Evolutionary conservation across 1,284 basidiomycete genomes (phyloP), one percentile per base, ranked within the genome.

Genomic region (Sanguinoderma infundibulare): DNA sequence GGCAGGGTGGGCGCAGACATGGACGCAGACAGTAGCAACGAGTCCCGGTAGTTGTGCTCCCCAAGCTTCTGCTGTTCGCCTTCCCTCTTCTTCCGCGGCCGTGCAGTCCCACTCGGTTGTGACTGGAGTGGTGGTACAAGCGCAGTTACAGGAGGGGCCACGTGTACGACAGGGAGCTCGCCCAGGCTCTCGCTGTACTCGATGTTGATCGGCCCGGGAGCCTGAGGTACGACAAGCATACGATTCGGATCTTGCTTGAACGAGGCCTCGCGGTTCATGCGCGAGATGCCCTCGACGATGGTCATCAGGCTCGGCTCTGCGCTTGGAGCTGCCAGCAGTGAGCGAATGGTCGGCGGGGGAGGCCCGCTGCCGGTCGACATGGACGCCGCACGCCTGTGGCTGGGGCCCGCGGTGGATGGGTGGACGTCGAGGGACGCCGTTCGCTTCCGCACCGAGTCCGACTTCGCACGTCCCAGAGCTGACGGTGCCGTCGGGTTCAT

Each of bases 271-370:
- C 69, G 65, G 64, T 83, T 82, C 55, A 73, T 73, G 46, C 77
- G 77, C 10, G 86, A 72, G 36, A 89, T 83, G 61, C 79, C 83
- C 66, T 89, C 87, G 5, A 90, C 84, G 64, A 90, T 85, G 66
- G 83, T 86, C 87, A 91, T 86, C 69, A 91, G 73, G 49, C 83
- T 89, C 49, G 74, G 49, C 64, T 77, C 70, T 30, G 69, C 70
- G 35, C 60, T 66, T 9, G 68, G 61, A 3, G 64, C 46, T 3
- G 55, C 61, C 1, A 44, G 28, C 8, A 14, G 36, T 8, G 51
- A 26, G 1, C 24, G 14, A 2, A 10, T 12, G 2, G 51, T 20
- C 2, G 62, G 42, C 30, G 59, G 59, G 1, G 62, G 26, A 0
- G 62, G 44, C 5, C 61, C 53, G 3, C 55, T 55, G 2, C 44